A percentile compares a stretch with the other conserved stretches of the same genome.
These are phyloP conservation scores for Sugiyamaella xylanicola DNA, from an alignment of 1,139 yeast genomes.

Conservation along the genomic window DNA sequence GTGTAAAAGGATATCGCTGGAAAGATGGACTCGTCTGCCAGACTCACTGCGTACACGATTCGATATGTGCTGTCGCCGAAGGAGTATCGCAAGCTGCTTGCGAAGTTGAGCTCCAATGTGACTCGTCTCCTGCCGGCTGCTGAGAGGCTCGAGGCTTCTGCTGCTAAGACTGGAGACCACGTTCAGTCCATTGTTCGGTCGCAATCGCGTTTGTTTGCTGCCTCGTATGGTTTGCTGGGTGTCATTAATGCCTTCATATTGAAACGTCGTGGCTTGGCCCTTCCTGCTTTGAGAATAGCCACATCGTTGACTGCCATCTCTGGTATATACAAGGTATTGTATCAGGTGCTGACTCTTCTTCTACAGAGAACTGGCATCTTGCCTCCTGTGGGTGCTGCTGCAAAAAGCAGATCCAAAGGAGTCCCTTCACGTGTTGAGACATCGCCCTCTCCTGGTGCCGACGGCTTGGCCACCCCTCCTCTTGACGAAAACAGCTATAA, in stretches of 20 bases:
- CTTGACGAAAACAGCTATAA: constrained; percentile 12
- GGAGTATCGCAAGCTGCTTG: constrained; percentile 31
- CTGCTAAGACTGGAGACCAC: constrained; percentile 22
- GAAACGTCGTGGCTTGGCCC: constrained; percentile 20
- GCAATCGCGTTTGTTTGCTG: constrained; percentile 37
- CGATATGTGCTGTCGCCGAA: constrained; percentile 35
- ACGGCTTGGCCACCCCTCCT: too few species aligned
- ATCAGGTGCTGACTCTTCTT: constrained; percentile 26
- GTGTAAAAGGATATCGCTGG: neutral
- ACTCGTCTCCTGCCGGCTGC: constrained; percentile 25
- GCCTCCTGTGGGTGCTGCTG: constrained; percentile 16
- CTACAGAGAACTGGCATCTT: constrained; percentile 9
- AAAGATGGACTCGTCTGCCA: constrained; percentile 18
- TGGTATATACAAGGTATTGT: constrained; percentile 35
- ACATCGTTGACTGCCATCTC: constrained; percentile 36
- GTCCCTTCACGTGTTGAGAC: neutral
- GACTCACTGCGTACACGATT: constrained; percentile 30
- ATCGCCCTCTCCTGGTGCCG: constrained; percentile 14
- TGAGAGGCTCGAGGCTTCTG: constrained; percentile 20
- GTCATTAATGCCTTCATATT: constrained; percentile 29
- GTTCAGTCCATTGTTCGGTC: constrained; percentile 31
- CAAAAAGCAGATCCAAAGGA: constrained; percentile 16
- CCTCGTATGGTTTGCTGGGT: constrained; percentile 34
- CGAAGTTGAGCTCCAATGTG: constrained; percentile 20
- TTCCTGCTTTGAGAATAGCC: constrained; percentile 32